Evolutionary conservation across 768 basidiomycete species (phyloP), one percentile per base, ranked within the genome.

Genomic region (Tricholoma terreum): DNA sequence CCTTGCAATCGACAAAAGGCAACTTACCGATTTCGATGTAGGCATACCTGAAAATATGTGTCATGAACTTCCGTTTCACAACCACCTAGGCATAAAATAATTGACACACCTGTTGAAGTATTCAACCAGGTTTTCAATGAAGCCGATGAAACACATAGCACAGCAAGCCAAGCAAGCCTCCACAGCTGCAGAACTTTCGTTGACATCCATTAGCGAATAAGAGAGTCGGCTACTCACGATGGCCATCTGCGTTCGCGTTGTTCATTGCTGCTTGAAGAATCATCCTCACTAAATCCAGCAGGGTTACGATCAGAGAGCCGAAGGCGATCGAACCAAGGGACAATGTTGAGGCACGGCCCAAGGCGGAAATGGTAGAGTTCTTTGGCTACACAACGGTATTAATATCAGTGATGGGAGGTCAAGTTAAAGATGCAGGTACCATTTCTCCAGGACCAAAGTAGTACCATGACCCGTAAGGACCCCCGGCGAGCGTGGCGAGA

Each of bases 241-340:
- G 80, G 4, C 86, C 89, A 34, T 89, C 82, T 0, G 77, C 76
- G 42, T 77, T 77, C 1, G 87, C 86, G 57, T 79, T 84, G 61
- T 86, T 79, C 59, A 81, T 73, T n/a, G 76, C 77, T 33, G 80
- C 74, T 50, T 81, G 80, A 24, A 93, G 67, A 42, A 91, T 63
- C 64, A 90, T 71, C 49, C 82, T 74, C 40, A 92, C 57, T 14
- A 91, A 67, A 58, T 93, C 91, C 40, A 94, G 72, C 31, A 93
- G 67, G 0, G 92, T 90, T 27, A 94, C 91, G 56, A 93, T 88
- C 63, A 94, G 74, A 12, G 86, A 89, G 12, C 90, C 90, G 66
- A 94, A 92, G 0, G 90, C 89, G 60, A 93, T 90, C 1, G 89
- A 91, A 7, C 90, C 92, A 31, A 94, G 79, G 0, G 90, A 92